A percentile compares a stretch with the other conserved stretches of the same genome.
Conservation (phyloP, 2,329 filamentous ascomycete genomes). For the Aspergillus ruber region DNA sequence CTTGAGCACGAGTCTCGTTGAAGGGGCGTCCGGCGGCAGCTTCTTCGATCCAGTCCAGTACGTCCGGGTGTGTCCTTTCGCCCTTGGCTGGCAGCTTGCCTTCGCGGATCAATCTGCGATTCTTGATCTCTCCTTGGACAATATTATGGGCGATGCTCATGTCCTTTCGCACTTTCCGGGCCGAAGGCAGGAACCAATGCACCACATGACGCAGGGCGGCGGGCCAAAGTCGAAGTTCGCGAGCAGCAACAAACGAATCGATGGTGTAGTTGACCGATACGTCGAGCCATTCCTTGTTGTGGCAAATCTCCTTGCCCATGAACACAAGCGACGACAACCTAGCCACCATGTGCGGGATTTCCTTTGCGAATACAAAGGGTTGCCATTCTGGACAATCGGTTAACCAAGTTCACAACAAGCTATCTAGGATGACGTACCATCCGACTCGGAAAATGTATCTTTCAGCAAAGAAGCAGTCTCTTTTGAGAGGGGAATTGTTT, state of each 20-base stretch:
- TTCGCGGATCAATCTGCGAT: conserved; percentile 13
- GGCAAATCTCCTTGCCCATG: conserved; percentile 46
- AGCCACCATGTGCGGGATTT: conserved; percentile 48
- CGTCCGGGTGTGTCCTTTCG: conserved; percentile 14
- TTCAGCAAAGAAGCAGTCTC: conserved; percentile 18
- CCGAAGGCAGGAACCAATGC: conserved; percentile 41
- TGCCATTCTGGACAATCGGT: conserved; percentile 45
- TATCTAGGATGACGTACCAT: conserved; percentile 14
- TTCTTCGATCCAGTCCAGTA: conserved; percentile 25
- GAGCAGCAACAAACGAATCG: conserved; percentile 18
- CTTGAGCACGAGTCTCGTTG: conserved; percentile 16
- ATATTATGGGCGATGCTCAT: conserved; percentile 33
- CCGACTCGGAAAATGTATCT: conserved; percentile 16
- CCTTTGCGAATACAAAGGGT: conserved; percentile 47
- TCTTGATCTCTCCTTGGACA: conserved; percentile 20
- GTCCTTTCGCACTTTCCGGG: conserved; percentile 32
- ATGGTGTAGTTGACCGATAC: conserved; percentile 17
- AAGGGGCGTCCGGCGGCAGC: conserved; percentile 6
- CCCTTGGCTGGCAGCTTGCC: conserved; percentile 14
- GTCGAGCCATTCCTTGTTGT: conserved; percentile 50
- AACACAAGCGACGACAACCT: conserved; percentile 51
- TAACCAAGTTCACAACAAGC: background rate
- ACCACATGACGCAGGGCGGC: conserved; percentile 36
- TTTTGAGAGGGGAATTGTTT: conserved; percentile 21
- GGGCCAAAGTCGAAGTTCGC: conserved; percentile 40